Conservation (phyloP, 2,329 filamentous ascomycete genomes). For the Cytospora leucostoma region DNA sequence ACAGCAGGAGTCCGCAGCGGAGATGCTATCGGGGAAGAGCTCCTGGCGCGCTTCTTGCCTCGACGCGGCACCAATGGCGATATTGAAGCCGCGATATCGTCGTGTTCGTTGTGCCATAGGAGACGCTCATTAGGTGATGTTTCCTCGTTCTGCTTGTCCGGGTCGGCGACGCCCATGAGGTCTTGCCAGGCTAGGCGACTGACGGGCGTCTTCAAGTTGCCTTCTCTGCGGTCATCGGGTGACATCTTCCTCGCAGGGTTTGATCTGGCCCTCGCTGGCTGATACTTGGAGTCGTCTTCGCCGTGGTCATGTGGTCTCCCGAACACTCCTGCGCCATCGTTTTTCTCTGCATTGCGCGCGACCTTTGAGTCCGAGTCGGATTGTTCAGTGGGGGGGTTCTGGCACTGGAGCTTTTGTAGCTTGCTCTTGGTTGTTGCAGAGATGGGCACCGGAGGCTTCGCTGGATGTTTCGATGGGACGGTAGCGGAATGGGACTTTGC, state of each 20-base stretch:
- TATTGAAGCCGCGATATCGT: constrained; percentile 43
- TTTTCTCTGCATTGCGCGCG: not conserved
- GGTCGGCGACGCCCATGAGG: constrained; percentile 50
- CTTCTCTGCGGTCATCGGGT: constrained; percentile 4
- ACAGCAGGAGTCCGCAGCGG: constrained; percentile 54
- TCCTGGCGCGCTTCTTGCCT: constrained; percentile 68
- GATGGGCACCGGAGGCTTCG: constrained; percentile 45
- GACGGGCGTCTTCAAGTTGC: constrained; percentile 45
- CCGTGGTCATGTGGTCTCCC: constrained; percentile 18
- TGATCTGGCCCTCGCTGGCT: constrained; percentile 27
- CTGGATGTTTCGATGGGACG: constrained; percentile 40
- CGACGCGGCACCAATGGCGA: constrained; percentile 53
- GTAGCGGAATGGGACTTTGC: constrained; percentile 51
- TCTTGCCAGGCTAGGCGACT: constrained; percentile 60
- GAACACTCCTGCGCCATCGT: not conserved
- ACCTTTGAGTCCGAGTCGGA: not conserved
- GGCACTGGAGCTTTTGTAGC: constrained; percentile 59
- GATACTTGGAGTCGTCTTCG: constrained; percentile 29
- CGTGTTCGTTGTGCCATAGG: constrained; percentile 58
- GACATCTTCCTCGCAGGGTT: constrained; percentile 7
- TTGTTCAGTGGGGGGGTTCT: constrained; percentile 37
- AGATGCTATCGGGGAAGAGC: constrained; percentile 72
- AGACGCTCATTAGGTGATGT: constrained; percentile 63
- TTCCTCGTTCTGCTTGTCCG: constrained; percentile 47
- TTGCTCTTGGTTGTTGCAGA: constrained; percentile 63